phyloP scores from a whole-genome alignment of 2,329 filamentous ascomycete genomes.

The Penicillium sp. region DNA sequence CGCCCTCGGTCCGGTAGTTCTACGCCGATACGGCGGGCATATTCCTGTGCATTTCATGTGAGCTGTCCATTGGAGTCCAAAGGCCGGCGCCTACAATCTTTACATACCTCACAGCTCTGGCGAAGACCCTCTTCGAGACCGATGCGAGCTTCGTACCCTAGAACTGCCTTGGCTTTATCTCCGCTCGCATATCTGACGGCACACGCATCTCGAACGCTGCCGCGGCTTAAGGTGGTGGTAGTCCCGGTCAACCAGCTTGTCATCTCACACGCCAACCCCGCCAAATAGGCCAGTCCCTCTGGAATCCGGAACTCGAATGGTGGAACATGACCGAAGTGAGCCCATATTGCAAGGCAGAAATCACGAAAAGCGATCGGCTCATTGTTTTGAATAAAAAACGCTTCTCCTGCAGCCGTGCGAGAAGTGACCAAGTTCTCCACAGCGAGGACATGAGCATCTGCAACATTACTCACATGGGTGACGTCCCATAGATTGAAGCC shows the following conservation, averaged over 20 bases:
- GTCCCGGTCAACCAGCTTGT: conserved; percentile 48
- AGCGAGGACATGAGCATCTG: conserved; percentile 47
- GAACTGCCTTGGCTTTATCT: conserved; percentile 49
- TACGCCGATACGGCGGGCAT: conserved; percentile 31
- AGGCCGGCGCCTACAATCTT: background rate
- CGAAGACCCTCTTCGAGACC: conserved; percentile 52
- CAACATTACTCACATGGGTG: conserved; percentile 44
- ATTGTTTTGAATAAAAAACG: conserved; percentile 49
- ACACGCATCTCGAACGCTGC: conserved; percentile 56
- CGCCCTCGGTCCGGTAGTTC: conserved; percentile 11
- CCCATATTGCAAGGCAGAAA: conserved; percentile 46
- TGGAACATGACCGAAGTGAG: conserved; percentile 51
- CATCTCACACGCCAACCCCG: conserved; percentile 48
- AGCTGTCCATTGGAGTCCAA: background rate
- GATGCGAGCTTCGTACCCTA: conserved; percentile 54
- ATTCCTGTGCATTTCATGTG: conserved; percentile 26
- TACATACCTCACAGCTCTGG: conserved; percentile 48
- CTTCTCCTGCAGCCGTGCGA: conserved; percentile 43
- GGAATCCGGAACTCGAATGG: conserved; percentile 51
- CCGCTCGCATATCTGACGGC: conserved; percentile 54
- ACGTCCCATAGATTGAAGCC: conserved; percentile 46
- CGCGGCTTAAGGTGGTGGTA: conserved; percentile 50
- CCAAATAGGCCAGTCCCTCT: conserved; percentile 46
- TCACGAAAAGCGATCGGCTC: conserved; percentile 46
- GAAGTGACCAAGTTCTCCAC: conserved; percentile 42